Evolutionary conservation across 495 filamentous ascomycete species (phyloP).

Genomic region (Daldinia caldariorum): DNA sequence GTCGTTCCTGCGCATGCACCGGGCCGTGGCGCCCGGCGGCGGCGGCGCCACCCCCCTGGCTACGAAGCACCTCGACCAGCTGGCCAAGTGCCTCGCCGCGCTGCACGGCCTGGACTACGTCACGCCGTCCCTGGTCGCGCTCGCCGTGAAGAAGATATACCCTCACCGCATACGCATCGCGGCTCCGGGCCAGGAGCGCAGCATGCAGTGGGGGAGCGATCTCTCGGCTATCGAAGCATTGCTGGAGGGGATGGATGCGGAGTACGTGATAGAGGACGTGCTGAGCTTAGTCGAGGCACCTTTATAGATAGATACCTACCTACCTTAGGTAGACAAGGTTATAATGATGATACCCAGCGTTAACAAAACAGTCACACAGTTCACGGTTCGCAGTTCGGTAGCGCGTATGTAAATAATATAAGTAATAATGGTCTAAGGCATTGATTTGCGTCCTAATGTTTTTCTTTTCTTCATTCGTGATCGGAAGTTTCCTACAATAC

Average conservation of each 20-base stretch:
- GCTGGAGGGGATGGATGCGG: conserved; percentile 73
- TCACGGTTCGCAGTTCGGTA: not conserved
- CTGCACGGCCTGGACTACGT: conserved; percentile 83
- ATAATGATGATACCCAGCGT: conserved; percentile 33
- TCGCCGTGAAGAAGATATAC: conserved; percentile 91
- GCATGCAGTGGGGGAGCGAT: conserved; percentile 93
- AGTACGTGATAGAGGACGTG: conserved; percentile 87
- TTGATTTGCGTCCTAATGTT: not conserved
- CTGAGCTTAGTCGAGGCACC: conserved; percentile 75
- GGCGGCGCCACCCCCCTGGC: conserved; percentile 80
- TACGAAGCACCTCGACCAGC: conserved; percentile 75
- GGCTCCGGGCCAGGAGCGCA: conserved; percentile 76
- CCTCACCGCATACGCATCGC: conserved; percentile 80
- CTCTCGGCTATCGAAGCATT: conserved; percentile 69
- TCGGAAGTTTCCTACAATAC: not conserved
- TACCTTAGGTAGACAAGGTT: too few relatives aligned
- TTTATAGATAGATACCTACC: conserved; percentile 56
- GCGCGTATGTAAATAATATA: not conserved
- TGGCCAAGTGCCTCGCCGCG: conserved; percentile 78
- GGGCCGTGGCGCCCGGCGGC: conserved; percentile 68
- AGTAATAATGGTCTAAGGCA: not conserved
- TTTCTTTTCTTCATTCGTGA: conserved; percentile 18
- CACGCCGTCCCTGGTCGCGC: conserved; percentile 81
- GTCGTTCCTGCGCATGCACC: conserved; percentile 84
- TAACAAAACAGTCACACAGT: conserved; percentile 9